Percentiles rank a stretch among this genome's conserved stretches.
Evolutionary conservation across 306 rosid species (phyloP).

Genomic region (Potentilla sterilis): DNA sequence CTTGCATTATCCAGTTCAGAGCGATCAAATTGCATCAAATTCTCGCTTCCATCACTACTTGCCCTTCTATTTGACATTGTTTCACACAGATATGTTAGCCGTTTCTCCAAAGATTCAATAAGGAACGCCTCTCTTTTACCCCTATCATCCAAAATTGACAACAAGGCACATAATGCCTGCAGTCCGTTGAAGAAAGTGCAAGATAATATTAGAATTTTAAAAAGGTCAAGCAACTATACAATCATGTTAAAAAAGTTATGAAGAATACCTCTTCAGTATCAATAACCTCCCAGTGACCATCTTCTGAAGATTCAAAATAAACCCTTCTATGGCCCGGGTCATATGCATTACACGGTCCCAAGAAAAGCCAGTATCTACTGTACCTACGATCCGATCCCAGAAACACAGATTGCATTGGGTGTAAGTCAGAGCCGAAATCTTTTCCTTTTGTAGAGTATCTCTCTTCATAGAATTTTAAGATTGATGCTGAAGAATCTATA

Average conservation of each 20-base stretch:
- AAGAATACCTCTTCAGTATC: conserved; percentile 76
- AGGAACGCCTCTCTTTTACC: conserved; percentile 94
- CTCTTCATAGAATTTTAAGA: conserved; percentile 35
- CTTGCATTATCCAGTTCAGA: conserved; percentile 59
- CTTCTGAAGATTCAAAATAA: conserved; percentile 96
- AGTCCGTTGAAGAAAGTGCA: conserved; percentile 26
- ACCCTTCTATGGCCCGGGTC: conserved; percentile 98
- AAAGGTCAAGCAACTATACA: not conserved
- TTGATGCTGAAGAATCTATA: conserved; percentile 61
- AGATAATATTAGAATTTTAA: conserved; percentile 1
- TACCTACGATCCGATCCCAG: conserved; percentile 96
- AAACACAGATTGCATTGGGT: conserved; percentile 87
- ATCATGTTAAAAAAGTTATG: conserved; percentile 19
- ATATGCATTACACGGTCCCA: conserved; percentile 76
- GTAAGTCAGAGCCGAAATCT: conserved; percentile 36
- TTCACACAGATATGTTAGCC: conserved; percentile 52
- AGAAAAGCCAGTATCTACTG: conserved; percentile 97
- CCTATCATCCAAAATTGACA: conserved; percentile 86
- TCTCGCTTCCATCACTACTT: conserved; percentile 33
- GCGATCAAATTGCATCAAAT: conserved; percentile 45
- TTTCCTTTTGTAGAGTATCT: conserved; percentile 37
- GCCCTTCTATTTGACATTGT: conserved; percentile 53
- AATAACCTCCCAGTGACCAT: conserved; percentile 97
- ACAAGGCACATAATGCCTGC: conserved; percentile 74
- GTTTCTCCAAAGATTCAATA: conserved; percentile 75